Conservation (phyloP, 2,329 filamentous ascomycete genomes). For the Thyridium curvatum region DNA sequence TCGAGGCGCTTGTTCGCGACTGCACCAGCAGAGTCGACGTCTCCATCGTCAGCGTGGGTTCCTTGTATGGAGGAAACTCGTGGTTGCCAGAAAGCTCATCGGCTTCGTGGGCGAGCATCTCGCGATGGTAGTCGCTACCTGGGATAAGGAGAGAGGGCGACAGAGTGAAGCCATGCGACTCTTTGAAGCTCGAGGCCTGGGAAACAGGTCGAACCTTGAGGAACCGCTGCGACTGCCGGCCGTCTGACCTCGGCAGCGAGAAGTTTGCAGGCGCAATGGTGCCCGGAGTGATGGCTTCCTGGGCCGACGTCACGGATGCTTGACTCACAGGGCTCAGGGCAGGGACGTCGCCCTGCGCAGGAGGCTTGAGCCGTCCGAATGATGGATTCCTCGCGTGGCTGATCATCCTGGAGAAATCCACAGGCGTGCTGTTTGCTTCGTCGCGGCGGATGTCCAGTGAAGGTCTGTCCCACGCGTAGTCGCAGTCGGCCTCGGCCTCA, state of each 20-base stretch:
- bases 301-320: slow-evolving; percentile 28
- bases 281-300: slow-evolving; percentile 38
- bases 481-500: slow-evolving; percentile 59
- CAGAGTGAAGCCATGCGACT: slow-evolving; percentile 51
- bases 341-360: slow-evolving; percentile 28
- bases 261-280: slow-evolving; percentile 29
- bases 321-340: slow-evolving; percentile 44
- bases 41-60: slow-evolving; percentile 26
- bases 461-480: slow-evolving; percentile 58
- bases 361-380: no score
- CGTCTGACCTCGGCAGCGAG: slow-evolving; percentile 38
- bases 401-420: slow-evolving; percentile 9
- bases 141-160: slow-evolving; percentile 60
- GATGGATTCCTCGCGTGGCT: no score
- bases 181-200: slow-evolving; percentile 47
- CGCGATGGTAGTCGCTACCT: slow-evolving; percentile 45
- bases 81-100: slow-evolving; percentile 20
- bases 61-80: slow-evolving; percentile 24
- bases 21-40: slow-evolving; percentile 23
- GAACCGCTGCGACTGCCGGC: slow-evolving; percentile 9
- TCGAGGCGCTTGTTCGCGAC: slow-evolving; percentile 48
- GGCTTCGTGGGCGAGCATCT: slow-evolving; percentile 39
- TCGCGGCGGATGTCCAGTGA: slow-evolving; percentile 41
- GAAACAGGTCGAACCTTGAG: slow-evolving; percentile 35
- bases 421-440: slow-evolving; percentile 15